A percentile compares a stretch with the other conserved stretches of the same genome.
Evolutionary conservation across 257 asterid genomes (phyloP).

Genomic region (Solanum sparsipilum): DNA sequence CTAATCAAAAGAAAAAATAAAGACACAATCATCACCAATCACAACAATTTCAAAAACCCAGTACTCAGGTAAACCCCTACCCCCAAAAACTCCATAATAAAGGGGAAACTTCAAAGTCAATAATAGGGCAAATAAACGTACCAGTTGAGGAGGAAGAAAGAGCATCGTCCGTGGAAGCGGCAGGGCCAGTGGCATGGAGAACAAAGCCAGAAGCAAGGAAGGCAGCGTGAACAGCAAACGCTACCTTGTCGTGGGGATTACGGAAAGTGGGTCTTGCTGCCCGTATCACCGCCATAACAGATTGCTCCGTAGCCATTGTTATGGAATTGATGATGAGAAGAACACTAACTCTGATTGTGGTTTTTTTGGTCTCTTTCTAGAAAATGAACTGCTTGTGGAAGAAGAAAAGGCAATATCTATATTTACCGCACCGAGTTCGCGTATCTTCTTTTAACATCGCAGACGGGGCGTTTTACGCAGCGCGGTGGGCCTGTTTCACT

Average conservation of each 20-base stretch:
- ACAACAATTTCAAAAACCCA: neutral
- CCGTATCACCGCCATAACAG: constrained; percentile 56
- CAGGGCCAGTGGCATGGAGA: constrained; percentile 54
- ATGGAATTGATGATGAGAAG: neutral
- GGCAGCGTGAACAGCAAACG: constrained; percentile 56
- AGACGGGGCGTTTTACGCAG: no score
- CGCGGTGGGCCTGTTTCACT: accelerated
- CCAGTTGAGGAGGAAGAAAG: constrained; percentile 40
- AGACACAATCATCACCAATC: neutral
- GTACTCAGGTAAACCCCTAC: neutral
- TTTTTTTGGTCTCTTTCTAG: neutral
- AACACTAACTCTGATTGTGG: neutral
- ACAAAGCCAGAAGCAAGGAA: constrained; percentile 53
- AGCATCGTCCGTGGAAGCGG: constrained; percentile 43
- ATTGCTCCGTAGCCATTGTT: constrained; percentile 44
- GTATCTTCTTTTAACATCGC: neutral
- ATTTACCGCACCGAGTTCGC: neutral
- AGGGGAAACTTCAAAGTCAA: neutral
- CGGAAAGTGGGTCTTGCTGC: constrained; percentile 66
- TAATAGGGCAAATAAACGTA: neutral
- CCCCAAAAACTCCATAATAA: neutral
- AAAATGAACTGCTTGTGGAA: neutral
- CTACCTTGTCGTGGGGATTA: constrained; percentile 42
- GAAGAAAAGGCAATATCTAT: neutral
- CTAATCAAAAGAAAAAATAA: neutral